Evolutionary conservation across 129 eudicot species (phyloP), one percentile per base, ranked within the genome.

Genomic region (Artemisia argyi): DNA sequence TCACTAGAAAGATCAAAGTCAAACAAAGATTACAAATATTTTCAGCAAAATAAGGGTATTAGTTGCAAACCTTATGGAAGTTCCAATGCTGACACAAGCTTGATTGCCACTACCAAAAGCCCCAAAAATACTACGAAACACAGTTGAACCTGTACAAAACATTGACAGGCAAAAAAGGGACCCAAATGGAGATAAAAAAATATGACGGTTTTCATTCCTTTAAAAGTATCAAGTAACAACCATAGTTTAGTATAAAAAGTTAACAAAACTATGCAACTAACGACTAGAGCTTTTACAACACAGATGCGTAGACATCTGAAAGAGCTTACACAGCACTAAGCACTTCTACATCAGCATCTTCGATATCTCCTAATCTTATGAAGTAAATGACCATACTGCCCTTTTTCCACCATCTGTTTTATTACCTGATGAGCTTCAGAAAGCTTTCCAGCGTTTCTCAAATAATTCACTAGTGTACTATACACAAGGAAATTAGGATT

Each of bases 401-500:
- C 68, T n/a, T 64, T 64, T n/a, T 64, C 68, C 68, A 64, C 68
- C 68, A 64, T 64, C 28, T 64, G 68, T 64, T 64, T 64, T n/a
- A 64, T 64, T 42, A 64, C 28, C 84, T 76, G 74, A 52, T 90
- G 51, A 64, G 28, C 68, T 74, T 49, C 91, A 89, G 68, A 64
- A 39, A 35, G 52, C 52, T 64, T 64, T 64, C 68, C 68, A 64
- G 68, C 68, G 10, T 64, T 35, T 24, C 52, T 64, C 26, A 64
- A 64, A 64, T 64, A 39, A 22, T 26, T 64, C 22, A 64, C 68
- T 55, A 93, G 74, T 63, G 98, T 93, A 84, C 85, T 85, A 78
- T 93, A 93, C 89, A 93, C 96, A 60, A 87, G 84, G 73, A 93
- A 93, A 81, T 90, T 93, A 48, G 98, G 98, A 72, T 80, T 84